Base-by-base conservation (phyloP, 2,329 filamentous ascomycete genomes). In the Mycosphaerella arachidis region DNA sequence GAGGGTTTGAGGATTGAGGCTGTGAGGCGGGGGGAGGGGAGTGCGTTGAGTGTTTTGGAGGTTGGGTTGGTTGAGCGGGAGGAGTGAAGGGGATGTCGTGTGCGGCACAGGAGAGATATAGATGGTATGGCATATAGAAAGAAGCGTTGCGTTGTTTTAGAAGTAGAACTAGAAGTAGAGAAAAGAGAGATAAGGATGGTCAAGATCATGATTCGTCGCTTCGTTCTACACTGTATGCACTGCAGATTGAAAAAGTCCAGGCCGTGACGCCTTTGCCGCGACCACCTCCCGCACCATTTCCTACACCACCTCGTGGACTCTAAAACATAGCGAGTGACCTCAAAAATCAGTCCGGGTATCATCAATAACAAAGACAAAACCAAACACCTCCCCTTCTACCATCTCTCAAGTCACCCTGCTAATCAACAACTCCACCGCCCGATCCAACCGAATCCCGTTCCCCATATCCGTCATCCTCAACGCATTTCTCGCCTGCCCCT, bases 401-500 rank as follows among this genome's bases (percentile, higher is more conserved):
- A 37, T 8, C 7, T 24, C 40, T 35, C 45, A 24, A 51, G 20
- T 55, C 24, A 24, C 45, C 62, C 77, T 75, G 57, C 74, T 71
- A 18, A 83, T 67, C 62, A 87, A 72, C 58, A 85, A 67, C 59
- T 84, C 79, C 24, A 86, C 79, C 0, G 85, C 85, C 4, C 80
- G 78, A 65, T 85, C 79, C 9, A 83, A 76, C 58, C 85, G 76
- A 63, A 87, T 73, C 0, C 83, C 83, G 63, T 85, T 82, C 0
- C 84, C 85, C 13, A 78, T 79, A 69, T 87, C 85, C 5, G 84
- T 87, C 65, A 81, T 78, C 45, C 80, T 78, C 18, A 87, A 72
- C 18, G 85, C 85, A 66, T 81, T 79, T 59, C 81, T 79, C 7
- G 84, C 84, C 63, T 84, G 78, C 18, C 78, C 77, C 16, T 79